These are phyloP conservation scores for Begonia fuchsioides DNA, from an alignment of 306 rosid genomes.

Conservation along the genomic window DNA sequence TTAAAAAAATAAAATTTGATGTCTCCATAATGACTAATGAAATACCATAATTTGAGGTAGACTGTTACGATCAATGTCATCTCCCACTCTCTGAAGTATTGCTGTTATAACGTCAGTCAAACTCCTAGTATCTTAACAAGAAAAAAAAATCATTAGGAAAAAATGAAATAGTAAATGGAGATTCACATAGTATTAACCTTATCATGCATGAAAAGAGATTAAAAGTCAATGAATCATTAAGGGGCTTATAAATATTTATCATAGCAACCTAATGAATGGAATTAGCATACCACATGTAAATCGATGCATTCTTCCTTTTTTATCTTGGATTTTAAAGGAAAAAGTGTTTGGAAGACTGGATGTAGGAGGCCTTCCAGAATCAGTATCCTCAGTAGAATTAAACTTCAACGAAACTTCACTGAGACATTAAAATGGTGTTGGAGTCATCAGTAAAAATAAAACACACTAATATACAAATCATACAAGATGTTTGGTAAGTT, in stretches of 20 bases:
- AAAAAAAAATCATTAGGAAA: no score
- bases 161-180: no score
- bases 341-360: slow-evolving; percentile 27
- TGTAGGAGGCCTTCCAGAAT: not conserved
- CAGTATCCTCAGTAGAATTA: slow-evolving; percentile 16
- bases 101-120: slow-evolving; percentile 58
- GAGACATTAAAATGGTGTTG: slow-evolving; percentile 9
- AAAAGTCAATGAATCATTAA: no score
- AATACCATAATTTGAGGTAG: slow-evolving; percentile 81
- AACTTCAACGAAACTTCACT: slow-evolving; percentile 68
- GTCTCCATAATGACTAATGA: slow-evolving; percentile 1
- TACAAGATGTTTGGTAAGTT: slow-evolving; percentile 2
- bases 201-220: no score
- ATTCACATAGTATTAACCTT: no score
- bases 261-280: slow-evolving; percentile 5
- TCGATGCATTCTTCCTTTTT: slow-evolving; percentile 68
- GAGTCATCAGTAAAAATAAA: not conserved
- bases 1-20: not conserved
- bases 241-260: no score
- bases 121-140: slow-evolving; percentile 42
- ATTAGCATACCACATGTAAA: slow-evolving; percentile 59
- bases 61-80: slow-evolving; percentile 52
- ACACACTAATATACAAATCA: not conserved
- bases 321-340: slow-evolving; percentile 75
- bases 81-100: slow-evolving; percentile 66